Percentiles rank a stretch among this genome's conserved stretches.
phyloP scores from a whole-genome alignment of 2,329 filamentous ascomycete species.

The Verticillium nonalfalfae region DNA sequence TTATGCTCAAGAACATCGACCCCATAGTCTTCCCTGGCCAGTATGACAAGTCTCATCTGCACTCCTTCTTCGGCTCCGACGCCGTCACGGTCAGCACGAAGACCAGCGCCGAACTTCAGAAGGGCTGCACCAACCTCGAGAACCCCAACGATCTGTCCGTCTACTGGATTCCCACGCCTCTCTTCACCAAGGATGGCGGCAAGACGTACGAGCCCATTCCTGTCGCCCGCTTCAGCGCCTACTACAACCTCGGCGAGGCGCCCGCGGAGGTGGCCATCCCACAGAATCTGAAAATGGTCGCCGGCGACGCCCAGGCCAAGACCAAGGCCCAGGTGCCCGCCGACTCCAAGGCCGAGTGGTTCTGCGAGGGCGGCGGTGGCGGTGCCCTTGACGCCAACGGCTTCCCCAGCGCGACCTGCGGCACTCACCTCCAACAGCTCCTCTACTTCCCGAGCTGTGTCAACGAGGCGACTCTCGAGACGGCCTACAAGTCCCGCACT shows the following conservation, averaged over 20 bases:
- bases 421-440: conserved; percentile 46
- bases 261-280: conserved; percentile 37
- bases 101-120: conserved; percentile 27
- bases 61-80: conserved; percentile 29
- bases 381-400: conserved; percentile 50
- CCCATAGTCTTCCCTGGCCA: conserved; percentile 23
- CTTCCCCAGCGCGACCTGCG: conserved; percentile 63
- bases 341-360: conserved; percentile 15
- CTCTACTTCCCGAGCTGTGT: conserved; percentile 22
- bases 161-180: conserved; percentile 38
- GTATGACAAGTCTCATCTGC: conserved; percentile 23
- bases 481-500: conserved; percentile 16
- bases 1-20: conserved; percentile 26
- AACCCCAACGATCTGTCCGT: conserved; percentile 40
- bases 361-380: conserved; percentile 22
- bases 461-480: conserved; percentile 15
- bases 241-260: conserved; percentile 33
- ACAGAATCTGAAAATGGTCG: conserved; percentile 34
- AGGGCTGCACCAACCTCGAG: conserved; percentile 35
- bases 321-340: conserved; percentile 25
- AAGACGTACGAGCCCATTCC: conserved; percentile 23
- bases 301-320: conserved; percentile 30
- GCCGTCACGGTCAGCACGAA: conserved; percentile 21
- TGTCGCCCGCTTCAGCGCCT: conserved; percentile 34
- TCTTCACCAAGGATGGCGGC: conserved; percentile 25